These are phyloP conservation scores for Stellera chamaejasme DNA, from an alignment of 345 rosid genomes.

Conservation along the genomic window DNA sequence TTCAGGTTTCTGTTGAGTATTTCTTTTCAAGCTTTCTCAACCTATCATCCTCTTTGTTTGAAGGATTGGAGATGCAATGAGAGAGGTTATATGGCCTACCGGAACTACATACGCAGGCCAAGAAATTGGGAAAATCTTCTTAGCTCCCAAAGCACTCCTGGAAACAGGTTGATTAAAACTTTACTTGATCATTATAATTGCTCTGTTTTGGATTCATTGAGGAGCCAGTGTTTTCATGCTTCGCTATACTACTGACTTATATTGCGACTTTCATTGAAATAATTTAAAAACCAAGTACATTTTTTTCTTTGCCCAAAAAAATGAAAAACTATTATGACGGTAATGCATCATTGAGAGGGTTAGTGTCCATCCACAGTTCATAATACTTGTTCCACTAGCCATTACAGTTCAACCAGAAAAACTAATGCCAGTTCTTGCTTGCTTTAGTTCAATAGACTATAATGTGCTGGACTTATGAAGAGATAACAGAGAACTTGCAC, in stretches of 20 bases:
- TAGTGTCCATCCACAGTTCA: no score
- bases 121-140: conserved; percentile 66
- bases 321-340: not conserved
- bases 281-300: no score
- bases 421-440: no score
- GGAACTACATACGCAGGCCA: conserved; percentile 80
- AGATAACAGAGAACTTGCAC: no score
- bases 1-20: not conserved
- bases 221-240: not conserved
- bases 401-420: no score
- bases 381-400: no score
- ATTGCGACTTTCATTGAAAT: not conserved
- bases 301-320: not conserved
- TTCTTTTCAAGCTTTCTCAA: no score
- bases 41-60: conserved; percentile 4
- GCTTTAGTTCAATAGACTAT: no score
- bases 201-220: not conserved
- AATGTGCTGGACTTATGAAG: no score
- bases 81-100: conserved; percentile 75
- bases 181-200: conserved; percentile 5
- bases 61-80: conserved; percentile 99
- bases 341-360: not conserved
- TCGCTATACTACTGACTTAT: not conserved
- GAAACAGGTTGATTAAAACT: conserved; percentile 57
- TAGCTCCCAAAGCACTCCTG: conserved; percentile 74